phyloP scores from a whole-genome alignment of 2,329 filamentous ascomycete species.

The Seiridium cupressi region DNA sequence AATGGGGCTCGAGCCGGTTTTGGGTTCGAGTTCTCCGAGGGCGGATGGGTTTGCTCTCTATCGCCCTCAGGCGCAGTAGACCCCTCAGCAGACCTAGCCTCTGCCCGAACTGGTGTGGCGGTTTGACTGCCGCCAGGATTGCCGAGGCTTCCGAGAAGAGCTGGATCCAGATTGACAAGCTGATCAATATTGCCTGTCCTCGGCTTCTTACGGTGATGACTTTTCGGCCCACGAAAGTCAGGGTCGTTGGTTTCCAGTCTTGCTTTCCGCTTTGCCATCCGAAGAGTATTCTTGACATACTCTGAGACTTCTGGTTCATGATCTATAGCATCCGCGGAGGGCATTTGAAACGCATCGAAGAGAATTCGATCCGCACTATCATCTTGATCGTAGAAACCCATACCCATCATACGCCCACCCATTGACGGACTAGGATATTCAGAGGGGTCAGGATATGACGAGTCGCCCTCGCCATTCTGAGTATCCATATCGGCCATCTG shows the following conservation, averaged over 20 bases:
- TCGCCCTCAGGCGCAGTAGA: neutral
- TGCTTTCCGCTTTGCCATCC: slow-evolving; percentile 51
- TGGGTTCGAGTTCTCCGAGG: slow-evolving; percentile 8
- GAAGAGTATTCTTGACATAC: slow-evolving; percentile 53
- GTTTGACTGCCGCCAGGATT: slow-evolving; percentile 13
- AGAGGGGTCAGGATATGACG: slow-evolving; percentile 25
- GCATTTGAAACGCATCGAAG: slow-evolving; percentile 57
- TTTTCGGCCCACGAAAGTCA: slow-evolving; percentile 46
- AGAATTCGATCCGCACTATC: slow-evolving; percentile 56
- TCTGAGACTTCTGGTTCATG: slow-evolving; percentile 49
- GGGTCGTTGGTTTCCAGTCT: slow-evolving; percentile 53
- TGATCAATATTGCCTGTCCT: slow-evolving; percentile 32
- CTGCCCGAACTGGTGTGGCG: slow-evolving; percentile 18
- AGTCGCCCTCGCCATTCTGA: slow-evolving; percentile 22
- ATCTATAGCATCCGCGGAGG: slow-evolving; percentile 41
- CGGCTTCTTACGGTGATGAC: slow-evolving; percentile 41
- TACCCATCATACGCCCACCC: slow-evolving; percentile 52
- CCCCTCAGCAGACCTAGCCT: slow-evolving; percentile 12
- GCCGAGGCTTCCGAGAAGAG: slow-evolving; percentile 38
- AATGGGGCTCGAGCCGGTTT: slow-evolving; percentile 23
- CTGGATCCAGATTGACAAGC: slow-evolving; percentile 51
- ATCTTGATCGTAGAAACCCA: slow-evolving; percentile 61
- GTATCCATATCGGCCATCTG: slow-evolving; percentile 28
- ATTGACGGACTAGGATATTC: slow-evolving; percentile 46
- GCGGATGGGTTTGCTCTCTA: neutral